Conservation (phyloP, 2,329 filamentous ascomycete species). For the Claviceps purpurea region DNA sequence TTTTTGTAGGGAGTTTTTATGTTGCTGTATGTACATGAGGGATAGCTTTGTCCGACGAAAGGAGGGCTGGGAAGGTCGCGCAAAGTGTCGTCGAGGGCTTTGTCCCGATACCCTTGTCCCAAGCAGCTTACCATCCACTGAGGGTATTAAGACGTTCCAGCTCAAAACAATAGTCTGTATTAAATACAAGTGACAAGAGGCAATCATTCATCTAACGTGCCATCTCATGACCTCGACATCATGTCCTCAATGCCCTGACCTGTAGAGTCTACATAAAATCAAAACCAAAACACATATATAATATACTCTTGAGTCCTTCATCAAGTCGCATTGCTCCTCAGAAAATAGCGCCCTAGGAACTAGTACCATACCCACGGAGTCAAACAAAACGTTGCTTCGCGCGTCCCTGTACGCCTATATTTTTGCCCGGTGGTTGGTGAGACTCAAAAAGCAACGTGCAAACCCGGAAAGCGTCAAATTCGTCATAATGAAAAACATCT, state of each 20-base stretch:
- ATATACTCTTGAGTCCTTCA: too few species aligned
- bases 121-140: not conserved
- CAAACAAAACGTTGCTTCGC: not conserved
- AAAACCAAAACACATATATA: not conserved
- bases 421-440: not conserved
- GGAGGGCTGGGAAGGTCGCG: too few species aligned
- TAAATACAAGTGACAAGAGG: not conserved
- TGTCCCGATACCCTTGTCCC: too few species aligned
- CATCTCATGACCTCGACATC: not conserved
- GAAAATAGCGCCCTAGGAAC: not conserved
- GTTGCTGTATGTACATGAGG: too few species aligned
- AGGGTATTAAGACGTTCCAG: not conserved
- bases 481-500: not conserved
- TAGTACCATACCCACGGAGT: not conserved
- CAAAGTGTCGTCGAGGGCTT: too few species aligned
- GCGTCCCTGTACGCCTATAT: not conserved
- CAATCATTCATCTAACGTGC: not conserved
- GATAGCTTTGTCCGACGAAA: too few species aligned
- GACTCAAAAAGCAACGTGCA: not conserved
- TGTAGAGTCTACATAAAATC: not conserved
- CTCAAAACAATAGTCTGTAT: not conserved
- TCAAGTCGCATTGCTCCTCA: not conserved
- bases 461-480: not conserved
- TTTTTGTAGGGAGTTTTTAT: too few species aligned
- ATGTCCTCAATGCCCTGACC: not conserved